phyloP scores from a whole-genome alignment of 331 rosid genomes.

The Quercus phellos region DNA sequence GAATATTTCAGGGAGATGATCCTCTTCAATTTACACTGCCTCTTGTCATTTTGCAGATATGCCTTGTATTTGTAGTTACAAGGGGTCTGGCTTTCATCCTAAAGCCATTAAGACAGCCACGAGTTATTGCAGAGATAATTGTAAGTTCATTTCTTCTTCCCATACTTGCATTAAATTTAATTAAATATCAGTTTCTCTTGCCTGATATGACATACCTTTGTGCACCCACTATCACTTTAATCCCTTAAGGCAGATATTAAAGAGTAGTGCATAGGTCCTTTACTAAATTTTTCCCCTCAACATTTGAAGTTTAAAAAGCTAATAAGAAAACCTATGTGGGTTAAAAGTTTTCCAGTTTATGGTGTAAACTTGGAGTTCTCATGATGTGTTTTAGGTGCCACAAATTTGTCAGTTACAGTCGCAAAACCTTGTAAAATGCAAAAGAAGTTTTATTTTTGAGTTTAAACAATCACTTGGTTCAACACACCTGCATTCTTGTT shows the following conservation, averaged over 20 bases:
- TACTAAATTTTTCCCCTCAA: neutral
- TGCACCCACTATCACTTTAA: neutral
- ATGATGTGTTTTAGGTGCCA: neutral
- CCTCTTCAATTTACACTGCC: conserved; percentile 84
- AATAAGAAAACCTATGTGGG: no score
- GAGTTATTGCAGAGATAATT: conserved; percentile 82
- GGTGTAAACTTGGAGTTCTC: neutral
- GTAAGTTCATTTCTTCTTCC: conserved; percentile 40
- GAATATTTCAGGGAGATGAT: conserved; percentile 66
- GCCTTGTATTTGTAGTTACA: conserved; percentile 57
- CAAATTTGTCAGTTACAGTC: neutral
- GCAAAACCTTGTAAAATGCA: neutral
- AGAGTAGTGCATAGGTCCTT: neutral
- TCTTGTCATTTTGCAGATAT: conserved; percentile 69
- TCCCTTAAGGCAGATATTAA: neutral
- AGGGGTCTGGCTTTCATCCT: conserved; percentile 64
- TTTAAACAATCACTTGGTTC: neutral
- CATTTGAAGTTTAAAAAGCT: no score
- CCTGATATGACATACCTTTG: neutral
- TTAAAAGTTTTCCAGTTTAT: neutral
- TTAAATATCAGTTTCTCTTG: neutral
- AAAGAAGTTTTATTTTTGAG: neutral
- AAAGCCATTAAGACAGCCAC: conserved; percentile 75
- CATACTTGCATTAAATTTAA: neutral
- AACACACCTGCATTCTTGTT: neutral